Conservation (phyloP, 331 rosid species). For the Pyracantha coccinea region DNA sequence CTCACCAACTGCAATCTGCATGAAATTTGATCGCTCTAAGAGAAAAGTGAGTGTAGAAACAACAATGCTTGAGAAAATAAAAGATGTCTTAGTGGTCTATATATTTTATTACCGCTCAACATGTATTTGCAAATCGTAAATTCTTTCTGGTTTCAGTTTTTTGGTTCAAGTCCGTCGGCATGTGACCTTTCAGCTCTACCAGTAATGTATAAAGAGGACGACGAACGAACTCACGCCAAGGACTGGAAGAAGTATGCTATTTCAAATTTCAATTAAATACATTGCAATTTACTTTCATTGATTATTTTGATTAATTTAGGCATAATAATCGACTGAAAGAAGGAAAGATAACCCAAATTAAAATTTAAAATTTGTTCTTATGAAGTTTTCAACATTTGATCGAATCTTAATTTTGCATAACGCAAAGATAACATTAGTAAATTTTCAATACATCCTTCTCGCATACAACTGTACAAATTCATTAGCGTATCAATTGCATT, state of each 20-base stretch:
- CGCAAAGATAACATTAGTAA: neutral
- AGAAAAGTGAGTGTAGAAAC: neutral
- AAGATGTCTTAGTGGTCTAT: neutral
- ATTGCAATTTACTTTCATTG: neutral
- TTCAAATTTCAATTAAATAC: conserved; percentile 6
- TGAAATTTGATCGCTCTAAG: neutral
- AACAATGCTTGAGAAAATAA: neutral
- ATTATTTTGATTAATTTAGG: neutral
- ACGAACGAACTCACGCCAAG: conserved; percentile 27
- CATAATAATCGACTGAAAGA: neutral
- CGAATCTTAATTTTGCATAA: neutral
- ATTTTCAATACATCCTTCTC: neutral
- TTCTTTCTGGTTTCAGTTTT: conserved; percentile 46
- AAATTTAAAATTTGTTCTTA: neutral
- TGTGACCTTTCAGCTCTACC: conserved; percentile 48
- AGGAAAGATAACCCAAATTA: neutral
- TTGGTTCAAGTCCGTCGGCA: conserved; percentile 55
- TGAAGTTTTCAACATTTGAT: neutral
- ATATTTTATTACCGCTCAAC: neutral
- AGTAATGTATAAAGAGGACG: conserved; percentile 30
- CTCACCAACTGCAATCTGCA: neutral
- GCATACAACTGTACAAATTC: neutral
- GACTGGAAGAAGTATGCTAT: conserved; percentile 36
- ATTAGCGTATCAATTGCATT: neutral
- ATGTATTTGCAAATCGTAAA: neutral